Base-by-base conservation (phyloP, 2,329 filamentous ascomycete genomes). In the Alternaria metachromatica region DNA sequence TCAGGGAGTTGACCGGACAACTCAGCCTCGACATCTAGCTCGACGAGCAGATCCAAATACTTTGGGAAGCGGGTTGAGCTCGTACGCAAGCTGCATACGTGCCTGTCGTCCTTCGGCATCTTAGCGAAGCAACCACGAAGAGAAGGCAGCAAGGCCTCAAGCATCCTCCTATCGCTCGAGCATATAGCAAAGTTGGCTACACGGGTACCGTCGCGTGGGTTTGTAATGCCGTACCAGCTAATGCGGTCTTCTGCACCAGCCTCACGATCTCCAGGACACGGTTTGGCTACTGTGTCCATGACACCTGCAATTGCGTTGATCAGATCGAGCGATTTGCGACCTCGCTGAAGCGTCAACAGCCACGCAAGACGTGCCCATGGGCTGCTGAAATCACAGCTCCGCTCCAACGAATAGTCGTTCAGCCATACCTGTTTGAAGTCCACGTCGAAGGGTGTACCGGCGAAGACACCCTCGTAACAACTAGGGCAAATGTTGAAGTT, bases 361-460 rank as follows among this genome's bases (percentile, higher is more conserved):
- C 92, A 97, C 1, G 94, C 94, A 43, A 97, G 88, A 26, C 92
- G 89, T 72, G 93, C 90, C 93, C 94, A 97, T 1, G 90, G 88
- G 12, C 88, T 86, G 28, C 92, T 92, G 79, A 97, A 93, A 67
- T 94, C 90, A 80, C 95, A 98, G 49, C 86, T 84, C 8, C 92
- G 85, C 49, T 87, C 84, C 44, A 85, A 83, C 13, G 87, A 85
- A 3, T 85, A 82, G 5, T 87, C 83, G 15, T 89, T 87, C 26
- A 84, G 82, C 28, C 88, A 84, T 37, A 88, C 87, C 4, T 86
- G 85, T 11, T 89, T 82, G 72, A 97, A 93, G 33, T 88, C 84
- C 15, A 87, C 84, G 3, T 88, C 85, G 75, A 92, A 96, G 20
- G 87, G 84, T 0, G 92, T 91, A 23, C 87, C 83, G 13, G 85